phyloP scores from a whole-genome alignment of 2,329 filamentous ascomycete species.

The Blastomyces gilchristii region DNA sequence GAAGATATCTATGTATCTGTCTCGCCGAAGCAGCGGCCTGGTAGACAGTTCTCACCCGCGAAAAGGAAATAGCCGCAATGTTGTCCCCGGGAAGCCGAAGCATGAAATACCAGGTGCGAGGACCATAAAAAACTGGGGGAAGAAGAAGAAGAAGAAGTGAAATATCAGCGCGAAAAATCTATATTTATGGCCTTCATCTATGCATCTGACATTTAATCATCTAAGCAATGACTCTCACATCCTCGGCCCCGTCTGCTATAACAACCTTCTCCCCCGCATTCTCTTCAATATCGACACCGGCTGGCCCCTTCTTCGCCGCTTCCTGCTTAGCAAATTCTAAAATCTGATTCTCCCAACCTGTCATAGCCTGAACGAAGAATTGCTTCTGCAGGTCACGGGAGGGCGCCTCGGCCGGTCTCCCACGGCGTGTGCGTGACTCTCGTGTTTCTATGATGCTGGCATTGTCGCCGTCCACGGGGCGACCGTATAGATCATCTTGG shows the following conservation, averaged over 20 bases:
- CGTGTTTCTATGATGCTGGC: constrained; percentile 34
- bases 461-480: constrained; percentile 30
- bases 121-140: no score
- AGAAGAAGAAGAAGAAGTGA: no score
- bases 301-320: constrained; percentile 7
- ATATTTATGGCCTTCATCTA: background rate
- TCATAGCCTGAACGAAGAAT: constrained; percentile 31
- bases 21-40: background rate
- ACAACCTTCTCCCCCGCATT: constrained; percentile 25
- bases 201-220: background rate
- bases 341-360: constrained; percentile 34
- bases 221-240: constrained; percentile 18
- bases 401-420: constrained; percentile 26
- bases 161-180: no score
- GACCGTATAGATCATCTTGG: constrained; percentile 36
- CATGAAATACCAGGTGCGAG: no score
- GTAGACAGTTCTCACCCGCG: background rate
- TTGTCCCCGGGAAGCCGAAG: no score
- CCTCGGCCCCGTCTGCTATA: constrained; percentile 27
- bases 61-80: no score
- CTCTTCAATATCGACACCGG: constrained; percentile 25
- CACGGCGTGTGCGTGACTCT: constrained; percentile 34
- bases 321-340: constrained; percentile 6
- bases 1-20: background rate
- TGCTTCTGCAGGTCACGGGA: constrained; percentile 30